Evolutionary conservation across 441 rosid genomes (phyloP).

Genomic region (Erysimum pusillum): DNA sequence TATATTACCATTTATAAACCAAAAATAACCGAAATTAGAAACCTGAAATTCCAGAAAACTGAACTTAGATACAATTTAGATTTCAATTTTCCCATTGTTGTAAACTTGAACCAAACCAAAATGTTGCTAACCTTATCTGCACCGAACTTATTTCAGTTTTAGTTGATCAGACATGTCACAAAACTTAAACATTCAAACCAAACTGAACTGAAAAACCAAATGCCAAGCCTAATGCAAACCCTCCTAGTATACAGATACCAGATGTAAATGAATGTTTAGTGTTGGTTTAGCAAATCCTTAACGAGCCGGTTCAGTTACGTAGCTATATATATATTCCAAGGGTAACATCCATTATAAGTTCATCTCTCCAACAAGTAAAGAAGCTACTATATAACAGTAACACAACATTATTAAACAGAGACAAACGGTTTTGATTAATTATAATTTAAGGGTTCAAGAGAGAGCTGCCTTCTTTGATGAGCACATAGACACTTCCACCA

Average conservation of each 20-base stretch:
- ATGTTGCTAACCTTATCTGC: background rate
- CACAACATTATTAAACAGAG: constrained; percentile 37
- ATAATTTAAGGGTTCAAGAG: constrained; percentile 57
- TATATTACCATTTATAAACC: background rate
- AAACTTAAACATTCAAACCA: background rate
- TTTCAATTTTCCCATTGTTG: background rate
- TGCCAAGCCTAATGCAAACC: background rate
- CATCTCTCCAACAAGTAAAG: constrained; percentile 14
- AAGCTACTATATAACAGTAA: constrained; percentile 18
- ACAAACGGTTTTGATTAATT: constrained; percentile 3
- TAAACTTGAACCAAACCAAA: background rate
- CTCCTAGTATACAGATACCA: background rate
- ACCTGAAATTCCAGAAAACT: constrained; percentile 4
- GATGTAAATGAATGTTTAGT: background rate
- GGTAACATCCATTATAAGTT: constrained; percentile 18
- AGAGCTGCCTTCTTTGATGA: constrained; percentile 88
- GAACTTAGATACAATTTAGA: background rate
- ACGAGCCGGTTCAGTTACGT: background rate
- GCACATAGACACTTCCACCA: constrained; percentile 86
- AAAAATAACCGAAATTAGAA: background rate
- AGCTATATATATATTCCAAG: background rate
- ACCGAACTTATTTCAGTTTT: background rate
- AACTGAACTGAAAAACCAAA: background rate
- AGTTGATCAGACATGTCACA: background rate
- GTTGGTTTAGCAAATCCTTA: background rate